Evolutionary conservation across 1,139 yeast species (phyloP), one percentile per base, ranked within the genome.

Genomic region (Zygosaccharomyces sapae): DNA sequence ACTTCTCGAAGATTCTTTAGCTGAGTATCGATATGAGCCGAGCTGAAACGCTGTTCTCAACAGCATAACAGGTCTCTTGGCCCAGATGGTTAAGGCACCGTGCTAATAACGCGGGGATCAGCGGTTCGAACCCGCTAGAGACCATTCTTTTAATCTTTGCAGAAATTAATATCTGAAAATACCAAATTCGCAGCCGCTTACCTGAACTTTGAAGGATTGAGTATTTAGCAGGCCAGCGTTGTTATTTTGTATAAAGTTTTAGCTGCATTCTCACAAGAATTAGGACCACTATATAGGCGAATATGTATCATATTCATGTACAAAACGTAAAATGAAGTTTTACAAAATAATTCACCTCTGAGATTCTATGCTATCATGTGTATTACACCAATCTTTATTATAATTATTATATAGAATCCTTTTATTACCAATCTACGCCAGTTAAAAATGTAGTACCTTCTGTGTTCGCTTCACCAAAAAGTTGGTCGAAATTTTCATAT

Each of bases 401-500:
- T 5, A 13, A 13, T 16, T 20, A 36, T 22, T 36, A 36, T 20
- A 20, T 31, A 16, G 4, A n/a, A 18, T 13, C 25, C 22, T 40
- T 31, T 12, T 24, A 27, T 48, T 46, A 61, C 67, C 67, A 63
- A 25, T 55, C 49, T 16, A 61, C 52, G 36, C 56, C 55, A 10
- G 51, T 41, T 36, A 63, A 38, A 46, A 56, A 63, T 1, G 52
- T 29, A 10, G 22, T 41, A 13, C 40, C 18, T 6, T 39, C 51
- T 27, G 40, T 38, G n/a, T 45, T 31, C 6, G 39, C 43, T 3
- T 44, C 49, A 31, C 42, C 49, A 40, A 57, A 41, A 8, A 60
- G 39, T 1, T 49, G 38, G 18, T 54, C 61, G 36, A 59, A 59
- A 3, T 55, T 50, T 33, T 88, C 96, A 61, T 76, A 86, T 64